Evolutionary conservation across 176 grass and related monocot species (phyloP), one percentile per base, ranked within the genome.

Genomic region (Otatea glauca): DNA sequence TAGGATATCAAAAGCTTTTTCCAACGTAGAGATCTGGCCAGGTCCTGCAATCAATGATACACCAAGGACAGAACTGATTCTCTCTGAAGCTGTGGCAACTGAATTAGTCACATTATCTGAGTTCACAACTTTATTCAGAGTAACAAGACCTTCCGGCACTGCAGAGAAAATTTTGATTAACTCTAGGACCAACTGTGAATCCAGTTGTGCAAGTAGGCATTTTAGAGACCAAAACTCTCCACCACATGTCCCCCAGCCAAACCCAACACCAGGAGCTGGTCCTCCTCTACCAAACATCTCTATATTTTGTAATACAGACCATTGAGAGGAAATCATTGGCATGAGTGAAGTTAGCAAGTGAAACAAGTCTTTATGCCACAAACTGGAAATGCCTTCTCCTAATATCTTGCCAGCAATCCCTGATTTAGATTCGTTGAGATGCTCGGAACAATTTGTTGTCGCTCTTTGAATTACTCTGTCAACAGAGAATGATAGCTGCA

Each of bases 241-340:
- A 61, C 91, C 89, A 51, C 68, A 83, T 24, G 78, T 88, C 61
- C 91, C 96, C 96, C 96, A 99, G 41, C 96, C 96, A 91, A 95
- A 99, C 79, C 93, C 96, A 81, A 96, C 81, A 75, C 96, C 96
- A 75, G 96, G 96, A 83, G 91, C 91, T 34, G 92, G 93, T 74
- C 96, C 96, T 90, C 91, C 93, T 89, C 96, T 95, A 73, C 91
- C 88, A 84, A 99, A 99, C 85, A 92, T 88, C 70, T 92, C 93
- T 75, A 87, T 64, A 68, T 85, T 88, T 65, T 99, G 92, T 76
- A 89, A 68, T 78, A 77, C 7, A 27, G 79, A 76, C 85, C 88
- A 91, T 9, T 89, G 72, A 11, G 83, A 89, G 58, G 96, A 96
- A 64, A 94, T 60, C 55, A 87, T 38, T 21, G 79, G 79, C 41